These are phyloP conservation scores for Coniella lustricola DNA, from an alignment of 2,329 filamentous ascomycete species.

Conservation along the genomic window DNA sequence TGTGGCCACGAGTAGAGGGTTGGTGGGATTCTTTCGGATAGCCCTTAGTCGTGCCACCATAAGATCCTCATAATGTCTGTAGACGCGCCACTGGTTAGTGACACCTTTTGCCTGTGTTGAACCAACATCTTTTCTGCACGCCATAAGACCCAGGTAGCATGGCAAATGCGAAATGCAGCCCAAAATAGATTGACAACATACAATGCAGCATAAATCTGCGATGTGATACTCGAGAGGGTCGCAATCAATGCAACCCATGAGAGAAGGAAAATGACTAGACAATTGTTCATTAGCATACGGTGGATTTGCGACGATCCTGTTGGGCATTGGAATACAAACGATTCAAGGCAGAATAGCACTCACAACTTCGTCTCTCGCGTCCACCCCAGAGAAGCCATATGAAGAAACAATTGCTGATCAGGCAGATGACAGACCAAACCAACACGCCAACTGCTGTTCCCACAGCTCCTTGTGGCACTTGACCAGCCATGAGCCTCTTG, in stretches of 20 bases:
- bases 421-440: constrained; percentile 1
- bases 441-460: constrained; percentile 8
- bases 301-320: no score
- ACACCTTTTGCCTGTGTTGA: no score
- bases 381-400: constrained; percentile 14
- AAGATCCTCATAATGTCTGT: constrained; percentile 13
- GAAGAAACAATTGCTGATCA: constrained; percentile 5
- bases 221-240: constrained; percentile 8
- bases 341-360: not conserved
- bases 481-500: constrained; percentile 6
- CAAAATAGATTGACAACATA: not conserved
- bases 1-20: constrained; percentile 1
- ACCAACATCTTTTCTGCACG: no score
- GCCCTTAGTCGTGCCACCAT: constrained; percentile 6
- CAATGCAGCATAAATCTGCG: constrained; percentile 7
- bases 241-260: constrained; percentile 5
- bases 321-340: no score
- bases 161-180: not conserved
- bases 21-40: not conserved
- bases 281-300: not conserved
- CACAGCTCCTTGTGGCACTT: constrained; percentile 10
- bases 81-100: not conserved
- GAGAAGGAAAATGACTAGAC: constrained; percentile 8
- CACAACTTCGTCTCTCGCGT: constrained; percentile 14
- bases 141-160: no score